These are phyloP conservation scores for Styphnolobium japonicum DNA, from an alignment of 306 rosid species.

Conservation along the genomic window DNA sequence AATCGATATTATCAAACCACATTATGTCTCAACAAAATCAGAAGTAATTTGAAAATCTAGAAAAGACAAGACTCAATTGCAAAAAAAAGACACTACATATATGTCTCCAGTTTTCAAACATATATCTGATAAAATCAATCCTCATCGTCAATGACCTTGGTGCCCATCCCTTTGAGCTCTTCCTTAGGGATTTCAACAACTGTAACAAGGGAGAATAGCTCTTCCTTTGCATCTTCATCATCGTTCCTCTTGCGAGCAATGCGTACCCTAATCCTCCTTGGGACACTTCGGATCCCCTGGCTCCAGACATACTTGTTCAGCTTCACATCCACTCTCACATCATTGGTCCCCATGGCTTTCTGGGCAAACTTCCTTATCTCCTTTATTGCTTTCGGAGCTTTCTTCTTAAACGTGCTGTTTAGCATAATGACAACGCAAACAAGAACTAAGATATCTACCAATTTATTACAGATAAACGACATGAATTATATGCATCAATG, in stretches of 20 bases:
- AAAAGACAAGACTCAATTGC: slow-evolving; percentile 1
- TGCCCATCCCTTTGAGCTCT: slow-evolving; percentile 80
- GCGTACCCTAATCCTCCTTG: slow-evolving; percentile 88
- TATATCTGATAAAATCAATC: slow-evolving; percentile 44
- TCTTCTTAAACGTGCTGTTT: slow-evolving; percentile 91
- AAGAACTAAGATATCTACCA: neutral
- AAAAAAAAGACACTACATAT: slow-evolving; percentile 10
- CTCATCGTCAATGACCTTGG: slow-evolving; percentile 88
- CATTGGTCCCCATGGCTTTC: slow-evolving; percentile 89
- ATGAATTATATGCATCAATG: neutral
- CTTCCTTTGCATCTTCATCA: slow-evolving; percentile 98
- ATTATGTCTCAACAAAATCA: slow-evolving; percentile 3
- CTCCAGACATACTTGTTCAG: slow-evolving; percentile 92
- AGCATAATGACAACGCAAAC: neutral
- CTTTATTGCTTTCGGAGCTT: slow-evolving; percentile 93
- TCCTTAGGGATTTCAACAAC: slow-evolving; percentile 85
- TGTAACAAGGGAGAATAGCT: slow-evolving; percentile 84
- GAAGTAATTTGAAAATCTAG: slow-evolving; percentile 12
- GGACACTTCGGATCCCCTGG: slow-evolving; percentile 93
- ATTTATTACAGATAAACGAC: neutral
- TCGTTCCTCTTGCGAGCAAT: slow-evolving; percentile 97
- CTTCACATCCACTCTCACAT: slow-evolving; percentile 92
- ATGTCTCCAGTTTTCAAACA: slow-evolving; percentile 15
- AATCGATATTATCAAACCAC: slow-evolving; percentile 10
- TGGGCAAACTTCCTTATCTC: slow-evolving; percentile 93